These are phyloP conservation scores for Arabidopsis lyrata DNA, from an alignment of 441 rosid species.

Conservation along the genomic window DNA sequence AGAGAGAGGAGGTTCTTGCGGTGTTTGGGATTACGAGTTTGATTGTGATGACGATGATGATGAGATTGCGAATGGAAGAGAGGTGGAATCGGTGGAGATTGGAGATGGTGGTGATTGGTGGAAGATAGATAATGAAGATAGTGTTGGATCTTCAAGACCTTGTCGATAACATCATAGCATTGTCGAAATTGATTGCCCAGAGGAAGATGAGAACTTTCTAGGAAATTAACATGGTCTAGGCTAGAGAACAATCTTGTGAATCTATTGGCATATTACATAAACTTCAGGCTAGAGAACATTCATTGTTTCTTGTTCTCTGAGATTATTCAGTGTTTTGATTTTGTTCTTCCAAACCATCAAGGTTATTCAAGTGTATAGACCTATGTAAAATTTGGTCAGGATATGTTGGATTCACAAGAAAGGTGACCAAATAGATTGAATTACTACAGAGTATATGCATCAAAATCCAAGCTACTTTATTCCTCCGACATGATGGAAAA, in stretches of 20 bases:
- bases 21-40: conserved; percentile 41
- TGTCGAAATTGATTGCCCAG: neutral
- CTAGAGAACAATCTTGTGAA: conserved; percentile 1
- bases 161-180: conserved; percentile 19
- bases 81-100: conserved; percentile 37
- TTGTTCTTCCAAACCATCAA: neutral
- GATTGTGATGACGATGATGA: conserved; percentile 50
- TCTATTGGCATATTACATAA: neutral
- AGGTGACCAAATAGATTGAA: conserved; percentile 32
- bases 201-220: conserved; percentile 3
- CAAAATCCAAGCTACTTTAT: conserved; percentile 34
- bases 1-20: conserved; percentile 29
- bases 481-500: conserved; percentile 20
- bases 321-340: conserved; percentile 1
- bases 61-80: conserved; percentile 40
- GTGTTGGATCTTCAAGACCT: conserved; percentile 39
- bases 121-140: conserved; percentile 45
- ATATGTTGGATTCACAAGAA: conserved; percentile 16
- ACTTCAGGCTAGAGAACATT: neutral
- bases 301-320: neutral
- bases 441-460: conserved; percentile 34
- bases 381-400: neutral
- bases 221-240: neutral
- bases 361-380: neutral
- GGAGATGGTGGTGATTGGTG: conserved; percentile 61